Conservation (phyloP, 1,139 yeast species). For the Candida sanyaensis region DNA sequence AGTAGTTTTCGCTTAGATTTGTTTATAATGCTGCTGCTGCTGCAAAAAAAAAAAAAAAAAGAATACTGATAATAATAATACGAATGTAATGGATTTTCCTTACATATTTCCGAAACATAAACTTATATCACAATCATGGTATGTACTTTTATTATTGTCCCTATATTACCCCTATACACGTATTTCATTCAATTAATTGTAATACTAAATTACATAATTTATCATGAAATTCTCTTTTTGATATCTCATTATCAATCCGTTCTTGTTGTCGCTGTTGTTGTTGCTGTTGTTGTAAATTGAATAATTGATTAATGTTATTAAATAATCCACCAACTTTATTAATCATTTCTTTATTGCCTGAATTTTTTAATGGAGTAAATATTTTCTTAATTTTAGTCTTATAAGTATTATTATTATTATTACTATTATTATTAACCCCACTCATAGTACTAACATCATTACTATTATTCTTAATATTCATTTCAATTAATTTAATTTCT, state of each 20-base stretch:
- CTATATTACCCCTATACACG: too few relatives aligned
- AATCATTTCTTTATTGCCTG: conserved; percentile 33
- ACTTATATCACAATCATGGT: too few relatives aligned
- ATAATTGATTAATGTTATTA: conserved; percentile 28
- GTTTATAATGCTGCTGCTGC: too few relatives aligned
- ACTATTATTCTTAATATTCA: conserved; percentile 25
- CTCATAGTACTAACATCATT: conserved; percentile 14
- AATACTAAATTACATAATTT: conserved; percentile 20
- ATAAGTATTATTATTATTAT: conserved; percentile 23
- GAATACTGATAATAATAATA: too few relatives aligned
- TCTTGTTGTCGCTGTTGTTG: conserved; percentile 9
- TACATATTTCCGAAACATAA: background rate
- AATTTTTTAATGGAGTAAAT: conserved; percentile 35
- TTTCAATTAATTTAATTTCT: conserved; percentile 55
- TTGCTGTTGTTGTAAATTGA: conserved; percentile 17
- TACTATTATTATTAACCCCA: background rate
- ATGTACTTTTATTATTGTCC: too few relatives aligned
- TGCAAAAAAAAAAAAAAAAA: too few relatives aligned
- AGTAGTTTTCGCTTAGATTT: too few relatives aligned
- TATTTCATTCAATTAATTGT: conserved; percentile 8
- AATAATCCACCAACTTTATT: conserved; percentile 26
- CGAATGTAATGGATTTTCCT: too few relatives aligned
- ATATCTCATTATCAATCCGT: background rate
- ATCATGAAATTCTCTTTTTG: conserved; percentile 20
- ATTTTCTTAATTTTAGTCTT: conserved; percentile 40